A percentile compares a stretch with the other conserved stretches of the same genome.
Conservation (phyloP, 2,329 filamentous ascomycete genomes). For the Piedraia hortae region DNA sequence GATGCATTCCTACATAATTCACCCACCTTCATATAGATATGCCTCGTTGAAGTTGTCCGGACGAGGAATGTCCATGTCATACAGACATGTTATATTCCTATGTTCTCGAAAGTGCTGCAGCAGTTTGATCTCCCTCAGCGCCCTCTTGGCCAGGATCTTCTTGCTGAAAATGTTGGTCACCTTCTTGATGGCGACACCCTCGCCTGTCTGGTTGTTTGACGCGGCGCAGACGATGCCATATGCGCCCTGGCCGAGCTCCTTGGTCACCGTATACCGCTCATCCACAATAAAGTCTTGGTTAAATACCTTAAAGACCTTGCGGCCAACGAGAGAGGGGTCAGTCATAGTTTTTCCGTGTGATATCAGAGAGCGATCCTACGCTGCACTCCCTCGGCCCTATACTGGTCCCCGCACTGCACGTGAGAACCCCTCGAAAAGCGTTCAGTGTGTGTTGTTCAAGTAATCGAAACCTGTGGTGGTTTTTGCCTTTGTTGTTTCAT, state of each 20-base stretch:
- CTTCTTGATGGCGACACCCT: conserved; percentile 97
- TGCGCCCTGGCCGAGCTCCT: conserved; percentile 91
- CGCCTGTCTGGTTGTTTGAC: conserved; percentile 66
- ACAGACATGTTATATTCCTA: conserved; percentile 68
- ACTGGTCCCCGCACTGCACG: too few species aligned
- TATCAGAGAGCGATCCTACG: too few species aligned
- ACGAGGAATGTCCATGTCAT: conserved; percentile 96
- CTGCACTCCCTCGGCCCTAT: too few species aligned
- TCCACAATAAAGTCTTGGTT: conserved; percentile 98
- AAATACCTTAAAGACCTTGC: conserved; percentile 97
- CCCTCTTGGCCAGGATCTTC: conserved; percentile 96
- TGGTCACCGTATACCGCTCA: conserved; percentile 92
- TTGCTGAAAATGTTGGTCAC: conserved; percentile 99
- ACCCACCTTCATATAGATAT: conserved; percentile 84
- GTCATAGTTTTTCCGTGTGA: too few species aligned
- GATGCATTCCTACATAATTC: background rate
- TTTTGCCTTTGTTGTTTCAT: too few species aligned
- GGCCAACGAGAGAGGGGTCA: conserved; percentile 18
- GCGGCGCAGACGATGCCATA: conserved; percentile 97
- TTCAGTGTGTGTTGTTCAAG: too few species aligned
- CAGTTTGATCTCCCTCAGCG: conserved; percentile 91
- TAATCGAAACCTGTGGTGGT: too few species aligned
- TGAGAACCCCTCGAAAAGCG: too few species aligned
- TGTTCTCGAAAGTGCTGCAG: conserved; percentile 73
- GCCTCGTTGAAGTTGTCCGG: conserved; percentile 98